Evolutionary conservation across 768 basidiomycete species (phyloP), one percentile per base, ranked within the genome.

Genomic region (Dioszegia aurantiaca): DNA sequence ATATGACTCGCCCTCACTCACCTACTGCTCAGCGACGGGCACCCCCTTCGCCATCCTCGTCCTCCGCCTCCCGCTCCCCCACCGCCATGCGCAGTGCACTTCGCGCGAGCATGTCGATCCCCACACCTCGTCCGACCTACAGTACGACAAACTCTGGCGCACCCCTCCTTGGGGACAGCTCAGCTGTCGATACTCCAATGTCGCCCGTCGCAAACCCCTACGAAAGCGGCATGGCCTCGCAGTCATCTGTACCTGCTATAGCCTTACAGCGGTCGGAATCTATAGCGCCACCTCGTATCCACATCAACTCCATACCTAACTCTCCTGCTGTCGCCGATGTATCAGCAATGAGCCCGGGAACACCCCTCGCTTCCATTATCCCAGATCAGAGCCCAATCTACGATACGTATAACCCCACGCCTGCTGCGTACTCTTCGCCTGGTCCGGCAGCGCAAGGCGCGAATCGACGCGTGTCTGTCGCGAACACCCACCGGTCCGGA

Each of bases 261-360:
- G 24, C 51, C n/a, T 10, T 6, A 14, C 33, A 33, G 33, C 49
- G 33, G 5, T 23, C 11, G 11, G 37, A 37, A 4, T 37, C 49
- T 5, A 40, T 28, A 37, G 19, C n/a, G 2, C 54, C 54, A n/a
- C 54, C 54, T 19, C 42, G 28, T 10, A 45, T 55, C 31, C 54
- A 45, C 19, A 55, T 55, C 28, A 55, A 55, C 30, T 43, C 42
- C n/a, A 19, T 54, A 39, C 41, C 52, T 30, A 28, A 16, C n/a
- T 54, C 52, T 19, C 52, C 52, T 17, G 39, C 30, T 9, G 17
- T 21, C n/a, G 24, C 39, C 17, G 12, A 16, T 42, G 21, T 10
- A 26, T 16, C 40, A 6, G 31, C 33, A 23, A 21, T 54, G 19
- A 31, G 19, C 16, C 27, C 33, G 12, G 3, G 33, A 3, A 17